Evolutionary conservation across 495 filamentous ascomycete species (phyloP).

Genomic region (Geoglossum glabrum): DNA sequence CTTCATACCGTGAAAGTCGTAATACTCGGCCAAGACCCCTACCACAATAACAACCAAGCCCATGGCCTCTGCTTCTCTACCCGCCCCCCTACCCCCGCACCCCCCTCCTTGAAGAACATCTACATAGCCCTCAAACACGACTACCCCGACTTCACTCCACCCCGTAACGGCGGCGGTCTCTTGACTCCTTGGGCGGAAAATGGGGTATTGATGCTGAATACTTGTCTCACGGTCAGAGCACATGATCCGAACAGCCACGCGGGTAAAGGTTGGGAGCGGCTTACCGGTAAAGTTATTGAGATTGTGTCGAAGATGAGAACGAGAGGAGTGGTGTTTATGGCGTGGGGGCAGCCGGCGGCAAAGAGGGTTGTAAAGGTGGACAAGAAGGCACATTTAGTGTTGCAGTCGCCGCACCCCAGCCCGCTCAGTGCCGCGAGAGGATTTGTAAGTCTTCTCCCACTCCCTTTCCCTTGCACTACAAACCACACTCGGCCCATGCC

Average conservation of each 20-base stretch:
- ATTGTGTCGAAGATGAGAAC: constrained; percentile 53
- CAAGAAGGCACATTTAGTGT: constrained; percentile 46
- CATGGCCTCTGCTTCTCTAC: constrained; percentile 93
- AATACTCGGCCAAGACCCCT: constrained; percentile 89
- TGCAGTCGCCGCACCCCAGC: constrained; percentile 78
- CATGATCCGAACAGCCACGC: constrained; percentile 70
- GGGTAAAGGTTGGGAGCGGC: constrained; percentile 71
- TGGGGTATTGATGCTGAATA: constrained; percentile 82
- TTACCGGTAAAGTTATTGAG: constrained; percentile 83
- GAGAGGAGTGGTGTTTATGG: constrained; percentile 77
- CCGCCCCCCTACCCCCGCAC: constrained; percentile 67
- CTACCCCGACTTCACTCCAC: constrained; percentile 58
- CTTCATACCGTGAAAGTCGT: constrained; percentile 71
- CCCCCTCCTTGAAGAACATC: constrained; percentile 78
- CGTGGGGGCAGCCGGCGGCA: constrained; percentile 71
- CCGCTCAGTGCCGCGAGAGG: constrained; percentile 63
- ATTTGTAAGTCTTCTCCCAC: constrained; percentile 31
- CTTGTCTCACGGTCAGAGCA: constrained; percentile 75
- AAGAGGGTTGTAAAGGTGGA: constrained; percentile 55
- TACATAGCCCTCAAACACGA: constrained; percentile 70
- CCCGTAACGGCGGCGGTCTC: constrained; percentile 56
- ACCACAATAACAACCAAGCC: constrained; percentile 89
- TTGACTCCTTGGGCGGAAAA: constrained; percentile 84
- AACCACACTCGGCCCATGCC: too few relatives aligned
- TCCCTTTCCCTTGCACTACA: neutral